phyloP scores from a whole-genome alignment of 768 basidiomycete genomes.

The Hebeloma cylindrosporum region DNA sequence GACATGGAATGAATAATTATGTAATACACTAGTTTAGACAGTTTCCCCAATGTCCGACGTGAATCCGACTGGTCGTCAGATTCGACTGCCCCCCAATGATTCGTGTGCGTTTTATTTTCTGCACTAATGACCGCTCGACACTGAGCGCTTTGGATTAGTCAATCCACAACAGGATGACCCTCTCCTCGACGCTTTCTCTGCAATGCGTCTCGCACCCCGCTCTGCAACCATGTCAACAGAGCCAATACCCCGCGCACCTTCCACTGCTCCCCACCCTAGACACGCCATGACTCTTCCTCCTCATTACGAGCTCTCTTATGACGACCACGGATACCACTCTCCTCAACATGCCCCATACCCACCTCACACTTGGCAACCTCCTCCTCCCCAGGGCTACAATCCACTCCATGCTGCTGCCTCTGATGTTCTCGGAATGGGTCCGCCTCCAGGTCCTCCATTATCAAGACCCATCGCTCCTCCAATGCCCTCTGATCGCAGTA shows the following conservation, averaged over 20 bases:
- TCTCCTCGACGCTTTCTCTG: constrained; percentile 23
- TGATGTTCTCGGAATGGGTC: constrained; percentile 76
- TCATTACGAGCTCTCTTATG: constrained; percentile 4
- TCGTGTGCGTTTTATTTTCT: constrained; percentile 13
- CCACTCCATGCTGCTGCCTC: constrained; percentile 74
- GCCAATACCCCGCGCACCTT: constrained; percentile 15
- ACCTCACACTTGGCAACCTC: constrained; percentile 4
- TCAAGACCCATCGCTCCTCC: constrained; percentile 19
- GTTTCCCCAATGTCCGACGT: constrained; percentile 29
- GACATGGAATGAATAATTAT: constrained; percentile 46
- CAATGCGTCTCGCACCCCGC: too few species aligned
- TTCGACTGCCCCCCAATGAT: constrained; percentile 20
- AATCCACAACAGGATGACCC: constrained; percentile 52
- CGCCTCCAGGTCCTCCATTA: constrained; percentile 13
- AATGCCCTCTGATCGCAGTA: constrained; percentile 20
- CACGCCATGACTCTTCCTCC: constrained; percentile 22
- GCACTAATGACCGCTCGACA: too few species aligned
- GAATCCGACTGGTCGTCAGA: constrained; percentile 28
- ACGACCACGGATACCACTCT: constrained; percentile 1
- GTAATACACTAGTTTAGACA: constrained; percentile 8
- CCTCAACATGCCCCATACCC: constrained; percentile 1
- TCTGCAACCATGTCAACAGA: too few species aligned
- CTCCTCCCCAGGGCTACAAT: constrained; percentile 42
- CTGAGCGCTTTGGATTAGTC: too few species aligned
- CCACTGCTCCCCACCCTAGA: constrained; percentile 9